phyloP scores from a whole-genome alignment of 2,329 filamentous ascomycete genomes.

The Aspergillus ochraceoroseus region DNA sequence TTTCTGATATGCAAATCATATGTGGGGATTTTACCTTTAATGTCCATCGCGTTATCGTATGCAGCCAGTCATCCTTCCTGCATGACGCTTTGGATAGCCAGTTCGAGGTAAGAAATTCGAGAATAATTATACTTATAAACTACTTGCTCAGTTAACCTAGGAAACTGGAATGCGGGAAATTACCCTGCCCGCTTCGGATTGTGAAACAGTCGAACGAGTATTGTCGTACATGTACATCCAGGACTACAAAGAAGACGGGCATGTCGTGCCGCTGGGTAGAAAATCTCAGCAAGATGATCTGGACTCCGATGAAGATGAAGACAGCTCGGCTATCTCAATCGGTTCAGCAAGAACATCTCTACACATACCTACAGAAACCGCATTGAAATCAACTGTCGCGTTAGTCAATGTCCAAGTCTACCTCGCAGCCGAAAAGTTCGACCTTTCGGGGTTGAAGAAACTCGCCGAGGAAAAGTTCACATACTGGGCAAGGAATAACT shows the following conservation, averaged over 20 bases:
- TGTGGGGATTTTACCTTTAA: slow-evolving; percentile 1
- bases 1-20: slow-evolving; percentile 1
- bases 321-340: too few species aligned
- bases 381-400: too few species aligned
- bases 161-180: background rate
- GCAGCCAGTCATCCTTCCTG: slow-evolving; percentile 1
- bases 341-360: too few species aligned
- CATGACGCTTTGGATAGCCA: background rate
- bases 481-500: background rate
- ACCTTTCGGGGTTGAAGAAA: background rate
- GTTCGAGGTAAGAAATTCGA: slow-evolving; percentile 2
- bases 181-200: background rate
- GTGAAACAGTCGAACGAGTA: background rate
- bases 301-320: too few species aligned
- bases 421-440: slow-evolving; percentile 1
- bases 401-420: background rate
- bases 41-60: background rate
- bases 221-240: slow-evolving; percentile 1
- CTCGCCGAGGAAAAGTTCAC: background rate
- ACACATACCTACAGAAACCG: too few species aligned
- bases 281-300: too few species aligned
- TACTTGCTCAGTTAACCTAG: background rate
- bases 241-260: background rate
- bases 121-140: too few species aligned
- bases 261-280: too few species aligned